Percentiles rank a stretch among this genome's conserved stretches.
These are phyloP conservation scores for Rickenella mellea DNA, from an alignment of 768 basidiomycete genomes.

Conservation along the genomic window DNA sequence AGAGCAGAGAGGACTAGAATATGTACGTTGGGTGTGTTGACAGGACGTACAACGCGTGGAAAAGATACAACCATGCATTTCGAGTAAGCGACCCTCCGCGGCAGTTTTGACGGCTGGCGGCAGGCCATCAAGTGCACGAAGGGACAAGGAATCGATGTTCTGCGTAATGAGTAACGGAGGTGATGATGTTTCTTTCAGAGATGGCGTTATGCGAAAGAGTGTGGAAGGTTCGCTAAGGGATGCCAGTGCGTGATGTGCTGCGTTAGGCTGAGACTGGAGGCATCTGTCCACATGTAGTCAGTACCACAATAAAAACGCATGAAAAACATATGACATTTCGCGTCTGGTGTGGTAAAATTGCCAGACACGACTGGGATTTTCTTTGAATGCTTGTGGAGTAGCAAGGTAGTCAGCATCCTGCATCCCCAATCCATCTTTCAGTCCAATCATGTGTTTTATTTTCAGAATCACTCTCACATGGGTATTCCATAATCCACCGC, in stretches of 20 bases:
- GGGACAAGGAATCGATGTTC: constrained; percentile 3
- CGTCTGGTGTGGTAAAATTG: constrained; percentile 61
- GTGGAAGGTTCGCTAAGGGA: constrained; percentile 4
- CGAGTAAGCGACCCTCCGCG: constrained; percentile 2
- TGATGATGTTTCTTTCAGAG: background rate
- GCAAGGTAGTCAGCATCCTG: constrained; percentile 42
- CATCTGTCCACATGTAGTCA: constrained; percentile 7
- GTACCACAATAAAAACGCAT: background rate
- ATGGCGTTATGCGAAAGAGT: background rate
- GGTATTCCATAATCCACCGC: constrained; percentile 44
- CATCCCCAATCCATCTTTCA: constrained; percentile 23
- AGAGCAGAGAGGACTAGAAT: constrained; percentile 9
- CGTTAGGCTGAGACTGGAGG: constrained; percentile 11
- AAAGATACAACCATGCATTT: constrained; percentile 19
- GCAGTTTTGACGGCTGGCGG: background rate
- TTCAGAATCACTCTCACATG: too few relatives aligned
- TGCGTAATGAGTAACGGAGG: constrained; percentile 2
- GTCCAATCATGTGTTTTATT: constrained; percentile 17
- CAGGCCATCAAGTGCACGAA: background rate
- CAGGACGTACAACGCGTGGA: constrained; percentile 12
- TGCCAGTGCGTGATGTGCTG: constrained; percentile 16
- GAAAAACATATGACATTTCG: constrained; percentile 28
- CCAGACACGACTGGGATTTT: constrained; percentile 44
- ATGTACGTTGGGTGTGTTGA: constrained; percentile 2
- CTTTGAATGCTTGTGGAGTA: constrained; percentile 40